A percentile compares a stretch with the other conserved stretches of the same genome.
Evolutionary conservation across 23 red algal genomes (phyloP).

Genomic region (Gracilaria gracilis): DNA sequence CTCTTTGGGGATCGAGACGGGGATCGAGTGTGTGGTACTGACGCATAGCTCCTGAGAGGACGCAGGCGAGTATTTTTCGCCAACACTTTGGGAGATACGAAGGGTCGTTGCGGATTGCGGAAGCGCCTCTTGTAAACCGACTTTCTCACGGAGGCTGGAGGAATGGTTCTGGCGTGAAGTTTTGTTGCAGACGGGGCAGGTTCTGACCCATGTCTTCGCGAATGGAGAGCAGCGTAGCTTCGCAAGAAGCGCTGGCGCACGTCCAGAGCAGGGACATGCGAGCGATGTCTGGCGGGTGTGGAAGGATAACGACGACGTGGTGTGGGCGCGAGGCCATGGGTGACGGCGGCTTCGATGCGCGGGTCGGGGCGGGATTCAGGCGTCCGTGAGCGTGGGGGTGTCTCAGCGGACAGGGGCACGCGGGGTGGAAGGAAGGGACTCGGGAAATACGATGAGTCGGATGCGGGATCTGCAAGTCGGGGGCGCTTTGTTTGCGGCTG

Average conservation of each 20-base stretch:
- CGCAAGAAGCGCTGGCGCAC: constrained; percentile 5
- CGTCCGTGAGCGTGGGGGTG: constrained; percentile 22
- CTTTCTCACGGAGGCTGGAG: constrained; percentile 26
- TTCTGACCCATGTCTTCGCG: constrained; percentile 1
- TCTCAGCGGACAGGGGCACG: constrained; percentile 2
- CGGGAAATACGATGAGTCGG: constrained; percentile 1
- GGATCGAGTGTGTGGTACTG: neutral
- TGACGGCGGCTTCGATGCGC: constrained; percentile 16
- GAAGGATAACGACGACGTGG: neutral
- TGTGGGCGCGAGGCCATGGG: neutral
- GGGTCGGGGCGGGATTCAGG: neutral
- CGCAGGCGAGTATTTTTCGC: neutral
- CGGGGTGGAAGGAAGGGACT: constrained; percentile 31
- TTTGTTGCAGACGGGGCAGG: neutral
- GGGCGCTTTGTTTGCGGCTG: constrained; percentile 22
- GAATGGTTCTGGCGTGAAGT: neutral
- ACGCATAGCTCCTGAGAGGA: neutral
- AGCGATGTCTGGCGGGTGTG: neutral
- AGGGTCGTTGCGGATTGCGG: neutral
- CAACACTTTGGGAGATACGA: neutral
- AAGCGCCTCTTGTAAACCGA: constrained; percentile 13
- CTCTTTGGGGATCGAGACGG: neutral
- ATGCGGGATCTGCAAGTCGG: constrained; percentile 2
- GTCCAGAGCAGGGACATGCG: constrained; percentile 7
- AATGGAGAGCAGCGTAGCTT: neutral